phyloP scores from a whole-genome alignment of 2,329 filamentous ascomycete genomes.

The Aureobasidium musti region DNA sequence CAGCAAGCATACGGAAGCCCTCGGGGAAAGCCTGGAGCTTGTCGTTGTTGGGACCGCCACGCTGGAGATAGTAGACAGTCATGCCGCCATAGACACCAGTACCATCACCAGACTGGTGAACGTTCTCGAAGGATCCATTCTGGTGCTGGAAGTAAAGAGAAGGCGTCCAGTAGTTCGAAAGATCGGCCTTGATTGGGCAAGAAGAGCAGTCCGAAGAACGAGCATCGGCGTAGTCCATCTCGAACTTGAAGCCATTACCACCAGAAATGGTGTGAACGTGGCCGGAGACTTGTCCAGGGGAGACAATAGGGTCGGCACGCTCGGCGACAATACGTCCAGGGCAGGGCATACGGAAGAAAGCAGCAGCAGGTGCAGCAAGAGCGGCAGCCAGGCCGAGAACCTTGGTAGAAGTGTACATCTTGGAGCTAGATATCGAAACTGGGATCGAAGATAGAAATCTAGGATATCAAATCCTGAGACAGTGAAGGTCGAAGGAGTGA shows the following conservation, averaged over 20 bases:
- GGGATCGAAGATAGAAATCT: not conserved
- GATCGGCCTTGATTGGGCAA: conserved; percentile 67
- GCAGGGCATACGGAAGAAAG: conserved; percentile 71
- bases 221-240: conserved; percentile 62
- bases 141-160: conserved; percentile 66
- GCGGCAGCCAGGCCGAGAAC: conserved; percentile 32
- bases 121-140: conserved; percentile 60
- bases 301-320: conserved; percentile 67
- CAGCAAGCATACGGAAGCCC: conserved; percentile 72
- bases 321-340: conserved; percentile 62
- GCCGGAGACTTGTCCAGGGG: conserved; percentile 57
- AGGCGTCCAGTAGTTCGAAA: conserved; percentile 76
- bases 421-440: not conserved
- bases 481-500: conserved; percentile 20
- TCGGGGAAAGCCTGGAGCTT: conserved; percentile 69
- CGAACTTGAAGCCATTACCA: conserved; percentile 66
- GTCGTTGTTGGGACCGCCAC: conserved; percentile 60
- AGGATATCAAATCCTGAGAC: conserved; percentile 30
- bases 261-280: conserved; percentile 73
- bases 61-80: conserved; percentile 70
- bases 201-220: conserved; percentile 67
- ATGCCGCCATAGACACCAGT: conserved; percentile 57
- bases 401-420: conserved; percentile 30
- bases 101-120: conserved; percentile 59
- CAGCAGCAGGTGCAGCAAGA: conserved; percentile 52